Conservation (phyloP, 768 basidiomycete species). For the Hysterangium stoloniferum region DNA sequence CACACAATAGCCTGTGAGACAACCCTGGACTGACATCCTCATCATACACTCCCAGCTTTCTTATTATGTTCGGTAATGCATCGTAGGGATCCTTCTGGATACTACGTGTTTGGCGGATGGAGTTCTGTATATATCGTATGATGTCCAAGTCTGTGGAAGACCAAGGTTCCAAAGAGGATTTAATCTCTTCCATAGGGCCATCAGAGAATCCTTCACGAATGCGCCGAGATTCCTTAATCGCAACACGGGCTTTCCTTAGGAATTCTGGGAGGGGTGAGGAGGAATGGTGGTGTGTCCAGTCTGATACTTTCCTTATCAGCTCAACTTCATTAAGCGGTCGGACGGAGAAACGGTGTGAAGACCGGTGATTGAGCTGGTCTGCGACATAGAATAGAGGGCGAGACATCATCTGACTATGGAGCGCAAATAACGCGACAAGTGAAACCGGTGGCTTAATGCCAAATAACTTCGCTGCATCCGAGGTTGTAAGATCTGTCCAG, state of each 20-base stretch:
- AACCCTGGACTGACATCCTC: conserved; percentile 25
- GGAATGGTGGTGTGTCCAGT: conserved; percentile 37
- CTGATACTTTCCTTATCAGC: conserved; percentile 38
- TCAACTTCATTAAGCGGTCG: conserved; percentile 53
- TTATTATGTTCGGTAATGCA: conserved; percentile 48
- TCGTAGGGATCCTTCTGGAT: conserved; percentile 60
- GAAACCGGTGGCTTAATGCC: conserved; percentile 24
- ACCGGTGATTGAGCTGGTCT: conserved; percentile 35
- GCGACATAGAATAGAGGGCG: conserved; percentile 46
- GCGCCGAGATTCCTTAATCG: conserved; percentile 32
- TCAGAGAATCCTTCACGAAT: conserved; percentile 24
- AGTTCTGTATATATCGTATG: conserved; percentile 48
- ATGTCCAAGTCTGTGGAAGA: conserved; percentile 52
- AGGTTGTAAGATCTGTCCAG: conserved; percentile 50
- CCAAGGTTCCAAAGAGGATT: conserved; percentile 19
- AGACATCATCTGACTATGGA: conserved; percentile 62
- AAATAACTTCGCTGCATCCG: conserved; percentile 43
- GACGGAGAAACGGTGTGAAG: conserved; percentile 47
- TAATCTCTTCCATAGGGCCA: conserved; percentile 22
- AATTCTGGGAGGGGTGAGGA: conserved; percentile 43
- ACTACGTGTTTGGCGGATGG: conserved; percentile 39
- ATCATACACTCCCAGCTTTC: conserved; percentile 37
- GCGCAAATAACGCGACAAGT: conserved; percentile 37
- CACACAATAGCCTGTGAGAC: conserved; percentile 45
- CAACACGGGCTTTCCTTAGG: conserved; percentile 36